Evolutionary conservation across 345 rosid genomes (phyloP), one percentile per base, ranked within the genome.

Genomic region (Balakata baccata): DNA sequence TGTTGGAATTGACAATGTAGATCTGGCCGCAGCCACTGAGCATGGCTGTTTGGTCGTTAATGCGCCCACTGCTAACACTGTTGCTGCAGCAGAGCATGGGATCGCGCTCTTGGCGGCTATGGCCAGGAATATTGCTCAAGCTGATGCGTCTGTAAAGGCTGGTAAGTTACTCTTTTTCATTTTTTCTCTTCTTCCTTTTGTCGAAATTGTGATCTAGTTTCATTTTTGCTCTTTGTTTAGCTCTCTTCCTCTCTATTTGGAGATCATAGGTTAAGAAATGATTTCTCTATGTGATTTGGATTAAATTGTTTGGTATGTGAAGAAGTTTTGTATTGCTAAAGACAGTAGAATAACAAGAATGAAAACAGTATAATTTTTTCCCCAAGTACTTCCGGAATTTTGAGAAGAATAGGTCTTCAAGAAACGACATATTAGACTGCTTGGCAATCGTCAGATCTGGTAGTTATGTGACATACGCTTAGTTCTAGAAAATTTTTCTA

Each of bases 81-180:
- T 76, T 12, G 79, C 79, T 7, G 79, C 75, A 7, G 79, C 73
- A 1, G 78, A 75, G 51, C 72, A 66, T 11, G 73, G 66, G 66
- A 66, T 74, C 63, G 71, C 77, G 7, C 47, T 74, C 9, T 58
- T 74, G 64, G 71, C 65, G 2, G 56, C 77, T 41, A 74, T 66
- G 71, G 71, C 77, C 1, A 75, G 73, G 38, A 75, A 75, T 60
- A 67, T 68, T 60, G 72, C 78, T 18, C 78, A 66, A 58, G 78
- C 71, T 46, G 77, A 74, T 54, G 77, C 77, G 3, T 74, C 69
- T 16, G 69, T 92, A 45, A 95, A 95, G 84, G 89, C 96, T 80
- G 99, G 99, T 92, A 49, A 74, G 92, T 69, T 2, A 7, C 56
- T 6, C 9, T 47, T 8, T 52, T 3, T 64, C 41, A 58, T 38